Percentiles rank a stretch among this genome's conserved stretches.
These are phyloP conservation scores for Physaria fendleri DNA, from an alignment of 345 rosid species.

Conservation along the genomic window DNA sequence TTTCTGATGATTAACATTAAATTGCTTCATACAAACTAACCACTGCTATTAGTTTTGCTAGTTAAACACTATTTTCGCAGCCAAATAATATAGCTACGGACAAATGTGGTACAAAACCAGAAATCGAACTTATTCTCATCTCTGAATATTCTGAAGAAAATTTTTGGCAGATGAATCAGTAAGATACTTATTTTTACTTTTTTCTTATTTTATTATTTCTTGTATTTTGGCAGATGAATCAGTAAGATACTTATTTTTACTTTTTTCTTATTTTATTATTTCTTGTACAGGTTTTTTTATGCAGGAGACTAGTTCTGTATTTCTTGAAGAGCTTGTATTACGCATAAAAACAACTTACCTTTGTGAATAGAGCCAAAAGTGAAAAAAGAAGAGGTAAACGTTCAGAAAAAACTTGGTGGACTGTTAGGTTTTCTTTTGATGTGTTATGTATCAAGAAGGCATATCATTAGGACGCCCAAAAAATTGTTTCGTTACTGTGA, in stretches of 20 bases:
- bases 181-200: background rate
- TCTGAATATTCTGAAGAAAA: background rate
- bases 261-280: background rate
- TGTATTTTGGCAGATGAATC: background rate
- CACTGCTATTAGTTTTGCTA: background rate
- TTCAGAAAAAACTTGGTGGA: background rate
- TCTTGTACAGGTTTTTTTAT: too few relatives aligned
- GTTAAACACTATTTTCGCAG: background rate
- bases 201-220: background rate
- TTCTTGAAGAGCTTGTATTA: slow-evolving; percentile 1
- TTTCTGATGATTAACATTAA: background rate
- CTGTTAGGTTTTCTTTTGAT: background rate
- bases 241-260: background rate
- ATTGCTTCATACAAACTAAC: background rate
- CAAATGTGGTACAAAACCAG: background rate
- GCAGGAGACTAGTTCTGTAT: slow-evolving; percentile 6
- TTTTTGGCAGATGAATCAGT: background rate
- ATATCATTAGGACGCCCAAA: background rate
- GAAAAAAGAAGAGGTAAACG: background rate
- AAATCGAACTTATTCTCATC: background rate
- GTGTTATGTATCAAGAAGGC: background rate
- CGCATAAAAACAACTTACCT: background rate
- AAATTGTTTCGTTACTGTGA: background rate
- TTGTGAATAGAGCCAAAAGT: slow-evolving; percentile 3
- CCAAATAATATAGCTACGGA: background rate